Conservation (phyloP, 306 rosid genomes). For the Castanea mollissima region DNA sequence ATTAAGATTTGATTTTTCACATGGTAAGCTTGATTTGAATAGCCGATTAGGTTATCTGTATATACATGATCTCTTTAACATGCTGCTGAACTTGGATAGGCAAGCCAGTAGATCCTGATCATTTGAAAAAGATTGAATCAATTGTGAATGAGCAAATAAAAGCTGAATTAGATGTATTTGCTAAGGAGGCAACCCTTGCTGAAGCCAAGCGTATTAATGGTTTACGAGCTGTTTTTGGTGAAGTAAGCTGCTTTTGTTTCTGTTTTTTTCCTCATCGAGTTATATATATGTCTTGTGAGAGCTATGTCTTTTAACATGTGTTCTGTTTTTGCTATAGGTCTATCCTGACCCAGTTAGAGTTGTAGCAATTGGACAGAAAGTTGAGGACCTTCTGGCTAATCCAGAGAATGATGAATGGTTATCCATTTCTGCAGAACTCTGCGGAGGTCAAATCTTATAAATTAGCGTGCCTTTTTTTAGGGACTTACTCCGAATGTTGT, state of each 20-base stretch:
- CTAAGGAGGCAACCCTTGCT: conserved; percentile 68
- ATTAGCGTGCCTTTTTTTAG: conserved; percentile 6
- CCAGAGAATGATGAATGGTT: conserved; percentile 72
- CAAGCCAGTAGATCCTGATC: conserved; percentile 79
- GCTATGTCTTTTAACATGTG: conserved; percentile 7
- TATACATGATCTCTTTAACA: conserved; percentile 3
- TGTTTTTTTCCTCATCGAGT: conserved; percentile 4
- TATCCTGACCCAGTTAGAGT: conserved; percentile 98
- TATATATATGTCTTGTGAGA: conserved; percentile 6
- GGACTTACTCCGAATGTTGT: conserved; percentile 19
- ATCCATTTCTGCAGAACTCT: conserved; percentile 80
- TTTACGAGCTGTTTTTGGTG: conserved; percentile 97
- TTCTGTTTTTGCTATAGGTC: conserved; percentile 52
- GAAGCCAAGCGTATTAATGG: conserved; percentile 82
- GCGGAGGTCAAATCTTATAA: conserved; percentile 65
- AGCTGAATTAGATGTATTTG: conserved; percentile 72
- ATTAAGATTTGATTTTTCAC: conserved; percentile 94
- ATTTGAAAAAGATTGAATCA: conserved; percentile 74
- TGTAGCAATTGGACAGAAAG: conserved; percentile 73
- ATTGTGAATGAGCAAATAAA: conserved; percentile 85
- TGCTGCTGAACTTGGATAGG: conserved; percentile 50
- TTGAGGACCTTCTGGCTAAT: conserved; percentile 83
- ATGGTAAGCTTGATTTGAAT: conserved; percentile 54
- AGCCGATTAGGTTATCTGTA: conserved; percentile 14
- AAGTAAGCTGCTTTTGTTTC: conserved; percentile 49